These are phyloP conservation scores for Vitis hybrid DNA, from an alignment of 177 flowering plant genomes.

Conservation along the genomic window DNA sequence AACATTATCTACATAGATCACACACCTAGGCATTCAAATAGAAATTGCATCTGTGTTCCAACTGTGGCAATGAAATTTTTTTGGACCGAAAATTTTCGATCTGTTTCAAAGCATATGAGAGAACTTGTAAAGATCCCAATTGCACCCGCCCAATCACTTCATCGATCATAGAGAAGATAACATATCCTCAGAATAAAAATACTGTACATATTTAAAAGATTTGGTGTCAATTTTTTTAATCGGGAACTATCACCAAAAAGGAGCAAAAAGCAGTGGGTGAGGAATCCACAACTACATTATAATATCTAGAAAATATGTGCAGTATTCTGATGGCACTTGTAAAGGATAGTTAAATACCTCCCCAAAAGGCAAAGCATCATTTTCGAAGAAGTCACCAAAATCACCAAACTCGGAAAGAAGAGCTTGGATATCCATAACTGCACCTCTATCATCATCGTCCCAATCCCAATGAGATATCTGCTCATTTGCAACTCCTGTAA, in stretches of 20 bases:
- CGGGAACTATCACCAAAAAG: neutral
- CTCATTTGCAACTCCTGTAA: slow-evolving; percentile 57
- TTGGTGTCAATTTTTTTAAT: neutral
- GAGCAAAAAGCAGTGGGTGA: neutral
- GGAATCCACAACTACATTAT: neutral
- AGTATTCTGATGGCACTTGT: neutral
- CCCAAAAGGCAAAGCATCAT: slow-evolving; percentile 81
- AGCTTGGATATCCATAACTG: slow-evolving; percentile 75
- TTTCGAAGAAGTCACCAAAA: slow-evolving; percentile 60
- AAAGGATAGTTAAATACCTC: slow-evolving; percentile 60
- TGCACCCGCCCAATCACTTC: neutral
- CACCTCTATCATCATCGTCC: slow-evolving; percentile 78
- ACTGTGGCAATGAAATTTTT: neutral
- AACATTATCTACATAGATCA: neutral
- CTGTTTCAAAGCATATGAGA: neutral
- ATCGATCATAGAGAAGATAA: neutral
- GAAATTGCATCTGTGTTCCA: neutral
- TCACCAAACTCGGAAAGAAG: slow-evolving; percentile 66
- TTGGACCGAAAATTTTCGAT: neutral
- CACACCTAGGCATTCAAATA: neutral
- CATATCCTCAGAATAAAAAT: neutral
- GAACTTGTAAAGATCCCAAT: neutral
- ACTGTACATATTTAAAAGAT: neutral
- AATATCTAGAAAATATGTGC: neutral
- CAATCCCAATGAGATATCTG: slow-evolving; percentile 70